Evolutionary conservation across 2,329 filamentous ascomycete species (phyloP), one percentile per base, ranked within the genome.

Genomic region (Epichloe sibirici): DNA sequence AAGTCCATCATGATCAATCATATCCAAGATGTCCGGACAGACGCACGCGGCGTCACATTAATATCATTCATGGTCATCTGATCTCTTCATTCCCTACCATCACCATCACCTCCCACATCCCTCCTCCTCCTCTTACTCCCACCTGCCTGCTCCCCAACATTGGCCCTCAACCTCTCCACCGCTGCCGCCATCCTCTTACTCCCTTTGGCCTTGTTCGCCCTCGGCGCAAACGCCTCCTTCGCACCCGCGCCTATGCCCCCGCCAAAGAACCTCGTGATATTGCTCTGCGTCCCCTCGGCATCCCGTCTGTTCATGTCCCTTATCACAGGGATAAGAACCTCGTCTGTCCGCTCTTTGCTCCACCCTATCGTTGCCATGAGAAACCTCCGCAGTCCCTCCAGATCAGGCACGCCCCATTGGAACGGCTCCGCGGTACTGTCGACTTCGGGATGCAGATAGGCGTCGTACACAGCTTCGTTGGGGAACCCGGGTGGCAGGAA

Each of bases 271-370:
- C 83, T 77, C n/a, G 93, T 98, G 58, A 98, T 95, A 60, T 98
- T 98, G 54, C 83, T 84, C 73, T 98, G 93, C 17, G 91, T 97
- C 6, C 93, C 93, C 70, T 97, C 93, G 31, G 82, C 76, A 58
- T 88, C 86, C 40, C 93, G 78, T 4, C 82, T 80, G 65, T 97
- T 97, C 87, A 98, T 95, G 63, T 98, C 93, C 53, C 84, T 79
- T 57, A 98, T 93, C 1, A 98, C 94, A 0, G 93, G 93, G 1
- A 98, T 88, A 2, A 98, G 78, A 2, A 98, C 87, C 67, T 98
- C 93, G 62, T 98, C 93, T 0, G 91, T 97, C 7, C 90, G 77
- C 67, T 97, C 91, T 65, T 86, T 84, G 51, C 77, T 83, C 93
- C 93, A 98, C 0, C 93, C 93, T 59, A 98, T 88, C 2, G 91